A percentile compares a stretch with the other conserved stretches of the same genome.
phyloP scores from a whole-genome alignment of 169 alveolate genomes.

The Plasmodium gaboni region DNA sequence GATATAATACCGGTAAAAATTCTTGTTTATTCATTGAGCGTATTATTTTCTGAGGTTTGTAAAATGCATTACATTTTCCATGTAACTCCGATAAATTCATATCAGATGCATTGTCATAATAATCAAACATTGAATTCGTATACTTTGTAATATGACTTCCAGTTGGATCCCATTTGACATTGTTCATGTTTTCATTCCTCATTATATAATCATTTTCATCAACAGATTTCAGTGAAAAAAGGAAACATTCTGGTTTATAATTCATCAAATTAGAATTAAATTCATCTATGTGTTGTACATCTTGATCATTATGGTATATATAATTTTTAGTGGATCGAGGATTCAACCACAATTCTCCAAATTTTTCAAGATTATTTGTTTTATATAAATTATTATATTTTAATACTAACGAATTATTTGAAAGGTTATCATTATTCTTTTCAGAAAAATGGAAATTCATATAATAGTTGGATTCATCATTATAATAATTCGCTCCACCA shows the following conservation, averaged over 20 bases:
- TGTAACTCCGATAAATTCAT: slow-evolving; percentile 31
- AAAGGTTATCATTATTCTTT: slow-evolving; percentile 12
- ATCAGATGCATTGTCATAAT: slow-evolving; percentile 45
- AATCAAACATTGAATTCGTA: slow-evolving; percentile 41
- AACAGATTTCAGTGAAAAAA: slow-evolving; percentile 41
- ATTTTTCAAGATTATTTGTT: slow-evolving; percentile 10
- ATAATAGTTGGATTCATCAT: slow-evolving; percentile 52
- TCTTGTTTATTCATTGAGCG: slow-evolving; percentile 27
- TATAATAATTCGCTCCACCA: slow-evolving; percentile 35
- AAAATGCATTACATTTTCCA: slow-evolving; percentile 11
- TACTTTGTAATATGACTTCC: slow-evolving; percentile 18
- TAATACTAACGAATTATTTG: slow-evolving; percentile 13
- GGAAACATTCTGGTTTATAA: slow-evolving; percentile 24
- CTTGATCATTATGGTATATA: slow-evolving; percentile 21
- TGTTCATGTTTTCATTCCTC: slow-evolving; percentile 9
- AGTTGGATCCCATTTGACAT: slow-evolving; percentile 24
- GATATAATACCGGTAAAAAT: slow-evolving; percentile 5
- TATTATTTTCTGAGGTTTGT: slow-evolving; percentile 24
- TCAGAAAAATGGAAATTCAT: slow-evolving; percentile 48
- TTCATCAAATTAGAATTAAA: slow-evolving; percentile 29
- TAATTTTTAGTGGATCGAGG: slow-evolving; percentile 14
- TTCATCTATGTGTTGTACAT: slow-evolving; percentile 16
- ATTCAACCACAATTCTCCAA: slow-evolving; percentile 31
- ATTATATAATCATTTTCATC: slow-evolving; percentile 54
- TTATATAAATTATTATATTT: slow-evolving; percentile 9